Evolutionary conservation across 106 monocot species (phyloP).

Genomic region (Alisma plantagoaquatica): DNA sequence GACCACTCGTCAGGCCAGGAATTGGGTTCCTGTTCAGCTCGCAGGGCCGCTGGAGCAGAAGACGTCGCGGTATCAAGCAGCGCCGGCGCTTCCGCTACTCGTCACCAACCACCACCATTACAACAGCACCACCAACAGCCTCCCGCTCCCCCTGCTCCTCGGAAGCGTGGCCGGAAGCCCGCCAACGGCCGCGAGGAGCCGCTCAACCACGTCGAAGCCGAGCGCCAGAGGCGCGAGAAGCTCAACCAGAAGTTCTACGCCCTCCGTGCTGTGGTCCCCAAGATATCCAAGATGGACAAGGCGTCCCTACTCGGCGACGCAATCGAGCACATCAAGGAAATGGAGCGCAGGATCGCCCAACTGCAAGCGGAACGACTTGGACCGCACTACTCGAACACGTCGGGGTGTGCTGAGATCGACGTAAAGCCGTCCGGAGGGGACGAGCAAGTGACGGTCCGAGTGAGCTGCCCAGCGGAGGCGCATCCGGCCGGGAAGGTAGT

Average conservation of each 20-base stretch:
- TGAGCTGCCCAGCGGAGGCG: slow-evolving; percentile 49
- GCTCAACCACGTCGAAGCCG: slow-evolving; percentile 64
- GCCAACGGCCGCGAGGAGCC: too few species aligned
- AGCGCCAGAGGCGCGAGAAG: slow-evolving; percentile 69
- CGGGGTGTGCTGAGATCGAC: slow-evolving; percentile 22
- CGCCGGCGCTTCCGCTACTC: slow-evolving; percentile 18
- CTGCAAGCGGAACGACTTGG: too few species aligned
- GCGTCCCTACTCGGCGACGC: too few species aligned
- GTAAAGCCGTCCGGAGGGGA: slow-evolving; percentile 23
- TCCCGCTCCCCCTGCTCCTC: slow-evolving; percentile 13
- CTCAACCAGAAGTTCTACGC: slow-evolving; percentile 74
- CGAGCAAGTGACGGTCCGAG: slow-evolving; percentile 46
- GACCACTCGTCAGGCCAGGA: too few species aligned
- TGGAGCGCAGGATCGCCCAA: too few species aligned
- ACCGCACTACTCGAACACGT: slow-evolving; percentile 31
- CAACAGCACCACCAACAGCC: too few species aligned
- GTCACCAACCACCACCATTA: too few species aligned
- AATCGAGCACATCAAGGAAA: slow-evolving; percentile 66
- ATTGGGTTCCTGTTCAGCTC: too few species aligned
- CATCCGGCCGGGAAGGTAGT: slow-evolving; percentile 49
- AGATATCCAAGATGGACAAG: slow-evolving; percentile 82
- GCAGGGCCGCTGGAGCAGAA: slow-evolving; percentile 6
- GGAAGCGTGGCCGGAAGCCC: slow-evolving; percentile 49
- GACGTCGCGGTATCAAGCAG: slow-evolving; percentile 12
- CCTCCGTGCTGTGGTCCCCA: slow-evolving; percentile 56